Percentiles rank a stretch among this genome's conserved stretches.
Evolutionary conservation across 192 early-diverging fungal genomes (phyloP).

Genomic region (Coemansia sp.): DNA sequence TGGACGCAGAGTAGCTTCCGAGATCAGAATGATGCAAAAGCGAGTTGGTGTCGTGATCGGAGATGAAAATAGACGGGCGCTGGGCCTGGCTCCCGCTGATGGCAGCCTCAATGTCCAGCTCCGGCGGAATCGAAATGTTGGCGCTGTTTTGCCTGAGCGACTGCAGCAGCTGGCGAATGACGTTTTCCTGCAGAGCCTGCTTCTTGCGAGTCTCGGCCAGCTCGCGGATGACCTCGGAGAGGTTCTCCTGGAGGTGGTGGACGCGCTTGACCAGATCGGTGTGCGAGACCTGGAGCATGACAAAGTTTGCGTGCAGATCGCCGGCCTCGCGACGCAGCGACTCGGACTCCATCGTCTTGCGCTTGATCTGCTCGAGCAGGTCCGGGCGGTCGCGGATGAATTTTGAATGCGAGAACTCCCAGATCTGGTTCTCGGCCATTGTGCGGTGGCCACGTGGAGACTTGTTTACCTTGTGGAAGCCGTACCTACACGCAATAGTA

Average conservation of each 20-base stretch:
- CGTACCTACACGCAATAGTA: too few relatives aligned
- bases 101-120: constrained; percentile 44
- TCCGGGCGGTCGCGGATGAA: constrained; percentile 73
- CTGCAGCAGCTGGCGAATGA: constrained; percentile 64
- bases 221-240: constrained; percentile 67
- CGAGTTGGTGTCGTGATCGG: constrained; percentile 50
- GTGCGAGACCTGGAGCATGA: constrained; percentile 74
- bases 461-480: constrained; percentile 92
- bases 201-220: constrained; percentile 68
- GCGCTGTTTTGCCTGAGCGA: constrained; percentile 35
- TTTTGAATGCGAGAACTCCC: constrained; percentile 85
- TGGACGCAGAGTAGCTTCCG: constrained; percentile 38
- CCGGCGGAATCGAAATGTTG: constrained; percentile 27
- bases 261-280: constrained; percentile 71
- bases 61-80: constrained; percentile 49
- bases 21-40: constrained; percentile 44
- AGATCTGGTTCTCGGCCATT: constrained; percentile 85
- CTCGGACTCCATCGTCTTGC: constrained; percentile 87
- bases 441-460: constrained; percentile 80
- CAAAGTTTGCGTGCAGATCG: constrained; percentile 71
- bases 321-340: constrained; percentile 66
- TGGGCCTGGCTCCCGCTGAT: constrained; percentile 42
- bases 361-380: constrained; percentile 85
- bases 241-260: constrained; percentile 68
- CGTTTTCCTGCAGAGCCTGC: constrained; percentile 62